Evolutionary conservation across 2,329 filamentous ascomycete species (phyloP).

Genomic region (Aspergillus fructus): DNA sequence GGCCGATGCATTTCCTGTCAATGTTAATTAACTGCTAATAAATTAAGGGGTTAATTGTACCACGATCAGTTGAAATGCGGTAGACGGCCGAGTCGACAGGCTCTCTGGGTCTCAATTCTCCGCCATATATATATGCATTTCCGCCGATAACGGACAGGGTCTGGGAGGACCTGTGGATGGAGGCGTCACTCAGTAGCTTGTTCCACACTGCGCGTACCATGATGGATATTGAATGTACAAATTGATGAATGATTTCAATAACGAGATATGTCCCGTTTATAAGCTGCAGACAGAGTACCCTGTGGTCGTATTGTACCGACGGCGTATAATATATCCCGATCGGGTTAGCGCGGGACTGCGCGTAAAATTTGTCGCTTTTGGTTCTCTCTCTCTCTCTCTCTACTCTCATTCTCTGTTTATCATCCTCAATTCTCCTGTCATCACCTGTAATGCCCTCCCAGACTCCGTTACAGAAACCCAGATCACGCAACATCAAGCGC

Average conservation of each 20-base stretch:
- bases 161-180: constrained; percentile 66
- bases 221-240: background rate
- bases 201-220: constrained; percentile 20
- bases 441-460: background rate
- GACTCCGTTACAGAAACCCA: background rate
- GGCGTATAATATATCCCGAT: background rate
- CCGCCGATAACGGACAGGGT: constrained; percentile 61
- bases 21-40: no score
- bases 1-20: background rate
- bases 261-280: background rate
- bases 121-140: constrained; percentile 72
- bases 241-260: no score
- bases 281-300: background rate
- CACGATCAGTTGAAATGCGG: constrained; percentile 53
- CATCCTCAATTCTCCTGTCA: no score
- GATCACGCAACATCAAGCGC: background rate
- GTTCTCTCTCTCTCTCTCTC: background rate
- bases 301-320: background rate
- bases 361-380: background rate
- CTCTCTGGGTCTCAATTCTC: constrained; percentile 65
- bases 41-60: constrained; percentile 8
- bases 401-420: background rate
- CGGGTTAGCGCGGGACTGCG: background rate
- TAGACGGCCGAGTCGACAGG: constrained; percentile 74
- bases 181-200: constrained; percentile 23